Evolutionary conservation across 345 rosid genomes (phyloP).

Genomic region (Lepidium didymum): DNA sequence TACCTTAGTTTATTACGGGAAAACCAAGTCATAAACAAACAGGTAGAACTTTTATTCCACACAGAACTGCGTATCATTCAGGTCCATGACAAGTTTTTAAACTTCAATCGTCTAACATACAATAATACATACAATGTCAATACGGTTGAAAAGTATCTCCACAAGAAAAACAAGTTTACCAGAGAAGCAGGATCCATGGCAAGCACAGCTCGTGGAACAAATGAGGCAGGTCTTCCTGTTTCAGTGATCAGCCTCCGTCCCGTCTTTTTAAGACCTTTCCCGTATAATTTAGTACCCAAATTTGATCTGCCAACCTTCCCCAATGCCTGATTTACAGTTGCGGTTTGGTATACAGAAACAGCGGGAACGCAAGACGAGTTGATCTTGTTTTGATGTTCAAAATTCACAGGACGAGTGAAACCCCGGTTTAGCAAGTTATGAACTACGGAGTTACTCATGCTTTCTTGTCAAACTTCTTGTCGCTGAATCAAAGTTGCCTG

Average conservation of each 20-base stretch:
- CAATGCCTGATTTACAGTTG: constrained; percentile 29
- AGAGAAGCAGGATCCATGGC: constrained; percentile 62
- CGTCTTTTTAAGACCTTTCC: constrained; percentile 34
- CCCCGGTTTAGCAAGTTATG: constrained; percentile 50
- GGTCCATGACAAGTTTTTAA: neutral
- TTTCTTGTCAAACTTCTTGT: constrained; percentile 35
- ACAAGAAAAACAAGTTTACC: constrained; percentile 30
- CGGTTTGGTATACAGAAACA: constrained; percentile 38
- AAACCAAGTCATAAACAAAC: neutral
- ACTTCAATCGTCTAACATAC: neutral
- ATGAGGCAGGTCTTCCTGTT: constrained; percentile 27
- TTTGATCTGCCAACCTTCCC: constrained; percentile 30
- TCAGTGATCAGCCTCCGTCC: constrained; percentile 31
- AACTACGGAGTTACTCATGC: constrained; percentile 63
- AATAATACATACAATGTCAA: constrained; percentile 2
- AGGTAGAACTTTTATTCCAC: neutral
- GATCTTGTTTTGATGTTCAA: constrained; percentile 56
- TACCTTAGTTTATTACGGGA: neutral
- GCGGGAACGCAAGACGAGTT: constrained; percentile 42
- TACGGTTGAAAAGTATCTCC: neutral
- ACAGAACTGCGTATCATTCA: neutral
- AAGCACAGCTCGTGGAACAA: constrained; percentile 59
- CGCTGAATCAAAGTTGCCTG: constrained; percentile 35
- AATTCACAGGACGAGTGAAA: constrained; percentile 48
- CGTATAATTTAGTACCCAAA: constrained; percentile 38